Conservation (phyloP, 2,329 filamentous ascomycete species). For the Fusarium sp. region DNA sequence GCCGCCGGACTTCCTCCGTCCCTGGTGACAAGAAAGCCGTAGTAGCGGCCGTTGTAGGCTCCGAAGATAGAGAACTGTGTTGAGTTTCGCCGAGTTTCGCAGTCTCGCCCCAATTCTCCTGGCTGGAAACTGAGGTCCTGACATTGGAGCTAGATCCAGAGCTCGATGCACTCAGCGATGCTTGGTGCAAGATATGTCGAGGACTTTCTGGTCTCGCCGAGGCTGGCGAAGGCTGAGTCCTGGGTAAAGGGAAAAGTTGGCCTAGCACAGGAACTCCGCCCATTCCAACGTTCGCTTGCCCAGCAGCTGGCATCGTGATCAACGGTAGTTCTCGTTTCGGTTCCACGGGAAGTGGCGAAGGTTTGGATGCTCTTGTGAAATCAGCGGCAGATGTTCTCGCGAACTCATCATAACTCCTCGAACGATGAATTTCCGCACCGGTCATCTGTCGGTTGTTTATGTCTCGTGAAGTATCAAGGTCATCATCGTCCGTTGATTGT, state of each 20-base stretch:
- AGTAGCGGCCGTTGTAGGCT: slow-evolving; percentile 53
- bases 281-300: slow-evolving; percentile 52
- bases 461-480: slow-evolving; percentile 30
- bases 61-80: slow-evolving; percentile 4
- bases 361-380: slow-evolving; percentile 32
- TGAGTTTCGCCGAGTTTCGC: slow-evolving; percentile 1
- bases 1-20: slow-evolving; percentile 62
- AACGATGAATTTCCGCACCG: slow-evolving; percentile 59
- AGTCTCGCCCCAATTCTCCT: not conserved
- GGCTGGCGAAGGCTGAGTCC: slow-evolving; percentile 45
- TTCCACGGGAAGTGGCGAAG: slow-evolving; percentile 16
- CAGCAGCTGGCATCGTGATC: slow-evolving; percentile 55
- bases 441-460: slow-evolving; percentile 44
- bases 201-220: slow-evolving; percentile 28
- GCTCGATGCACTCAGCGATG: slow-evolving; percentile 62
- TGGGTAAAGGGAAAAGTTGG: slow-evolving; percentile 58
- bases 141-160: slow-evolving; percentile 59
- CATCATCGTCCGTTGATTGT: slow-evolving; percentile 6
- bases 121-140: slow-evolving; percentile 62
- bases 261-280: slow-evolving; percentile 57
- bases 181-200: slow-evolving; percentile 47
- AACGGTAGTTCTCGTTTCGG: slow-evolving; percentile 51
- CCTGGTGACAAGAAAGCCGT: slow-evolving; percentile 65
- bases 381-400: slow-evolving; percentile 56
- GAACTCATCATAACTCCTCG: slow-evolving; percentile 62